Evolutionary conservation across 805 yeast species (phyloP).

Genomic region (Ogataea polymorpha): DNA sequence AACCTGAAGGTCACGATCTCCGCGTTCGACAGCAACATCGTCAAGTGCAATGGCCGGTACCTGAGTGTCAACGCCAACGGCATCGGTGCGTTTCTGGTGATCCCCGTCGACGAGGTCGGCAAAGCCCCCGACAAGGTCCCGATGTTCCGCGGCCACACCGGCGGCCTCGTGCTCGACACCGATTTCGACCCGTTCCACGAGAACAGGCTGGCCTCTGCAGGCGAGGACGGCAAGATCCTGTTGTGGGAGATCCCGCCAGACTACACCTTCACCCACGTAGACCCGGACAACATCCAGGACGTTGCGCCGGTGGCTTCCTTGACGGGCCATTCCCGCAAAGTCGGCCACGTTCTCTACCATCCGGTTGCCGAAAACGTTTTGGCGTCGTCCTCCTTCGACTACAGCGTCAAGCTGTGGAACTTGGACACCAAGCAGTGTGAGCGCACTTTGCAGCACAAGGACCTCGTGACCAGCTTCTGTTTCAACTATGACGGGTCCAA

Average conservation of each 20-base stretch:
- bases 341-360: slow-evolving; percentile 86
- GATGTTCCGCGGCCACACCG: slow-evolving; percentile 92
- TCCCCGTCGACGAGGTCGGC: slow-evolving; percentile 83
- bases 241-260: slow-evolving; percentile 86
- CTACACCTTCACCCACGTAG: slow-evolving; percentile 63
- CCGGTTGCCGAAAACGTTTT: slow-evolving; percentile 85
- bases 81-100: slow-evolving; percentile 96
- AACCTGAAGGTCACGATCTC: slow-evolving; percentile 78
- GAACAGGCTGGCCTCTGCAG: slow-evolving; percentile 68
- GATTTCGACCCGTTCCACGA: slow-evolving; percentile 92
- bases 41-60: slow-evolving; percentile 83
- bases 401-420: slow-evolving; percentile 90
- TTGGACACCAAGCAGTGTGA: slow-evolving; percentile 68
- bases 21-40: slow-evolving; percentile 94
- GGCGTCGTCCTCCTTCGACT: slow-evolving; percentile 89
- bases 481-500: slow-evolving; percentile 88
- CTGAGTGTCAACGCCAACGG: slow-evolving; percentile 87
- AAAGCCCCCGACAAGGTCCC: slow-evolving; percentile 93
- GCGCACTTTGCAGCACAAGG: slow-evolving; percentile 78
- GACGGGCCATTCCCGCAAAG: slow-evolving; percentile 88
- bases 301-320: slow-evolving; percentile 67
- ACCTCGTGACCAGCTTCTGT: slow-evolving; percentile 87
- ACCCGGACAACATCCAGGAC: slow-evolving; percentile 55
- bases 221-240: slow-evolving; percentile 77
- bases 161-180: slow-evolving; percentile 93